phyloP scores from a whole-genome alignment of 129 eudicot genomes.

The carrot (Daucus carota) region DNA sequence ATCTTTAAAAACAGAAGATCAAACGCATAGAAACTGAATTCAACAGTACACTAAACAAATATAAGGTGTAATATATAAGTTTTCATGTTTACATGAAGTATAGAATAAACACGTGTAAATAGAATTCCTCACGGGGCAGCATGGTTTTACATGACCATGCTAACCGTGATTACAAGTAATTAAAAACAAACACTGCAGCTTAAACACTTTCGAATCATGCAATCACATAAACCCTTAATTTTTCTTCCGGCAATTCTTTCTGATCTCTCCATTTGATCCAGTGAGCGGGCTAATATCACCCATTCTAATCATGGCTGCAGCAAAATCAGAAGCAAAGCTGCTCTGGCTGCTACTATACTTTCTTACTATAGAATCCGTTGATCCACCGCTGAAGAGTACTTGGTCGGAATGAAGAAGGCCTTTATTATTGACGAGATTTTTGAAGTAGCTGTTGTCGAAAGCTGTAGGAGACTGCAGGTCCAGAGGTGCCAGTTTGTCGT shows the following conservation, averaged over 20 bases:
- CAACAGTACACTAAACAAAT: neutral
- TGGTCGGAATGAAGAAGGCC: constrained; percentile 12
- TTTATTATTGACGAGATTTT: neutral
- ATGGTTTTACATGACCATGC: neutral
- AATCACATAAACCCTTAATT: too few species aligned
- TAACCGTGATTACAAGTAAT: neutral
- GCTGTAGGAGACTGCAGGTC: constrained; percentile 11
- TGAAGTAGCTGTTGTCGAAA: constrained; percentile 8
- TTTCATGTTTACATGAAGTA: neutral
- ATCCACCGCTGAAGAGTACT: constrained; percentile 6
- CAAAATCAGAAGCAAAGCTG: constrained; percentile 36
- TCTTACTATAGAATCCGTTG: constrained; percentile 4
- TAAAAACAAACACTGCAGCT: neutral
- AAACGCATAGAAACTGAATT: neutral
- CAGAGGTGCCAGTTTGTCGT: constrained; percentile 8
- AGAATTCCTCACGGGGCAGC: neutral
- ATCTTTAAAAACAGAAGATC: too few species aligned
- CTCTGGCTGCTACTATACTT: neutral
- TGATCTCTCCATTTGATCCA: constrained; percentile 52
- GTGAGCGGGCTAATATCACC: constrained; percentile 50
- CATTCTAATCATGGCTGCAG: constrained; percentile 66
- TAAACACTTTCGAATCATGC: neutral
- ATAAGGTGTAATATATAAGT: neutral
- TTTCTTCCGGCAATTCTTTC: constrained; percentile 42
- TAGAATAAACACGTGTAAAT: neutral